Percentiles rank a stretch among this genome's conserved stretches.
phyloP scores from a whole-genome alignment of 2,329 filamentous ascomycete species.

The Diaporthe sp. region DNA sequence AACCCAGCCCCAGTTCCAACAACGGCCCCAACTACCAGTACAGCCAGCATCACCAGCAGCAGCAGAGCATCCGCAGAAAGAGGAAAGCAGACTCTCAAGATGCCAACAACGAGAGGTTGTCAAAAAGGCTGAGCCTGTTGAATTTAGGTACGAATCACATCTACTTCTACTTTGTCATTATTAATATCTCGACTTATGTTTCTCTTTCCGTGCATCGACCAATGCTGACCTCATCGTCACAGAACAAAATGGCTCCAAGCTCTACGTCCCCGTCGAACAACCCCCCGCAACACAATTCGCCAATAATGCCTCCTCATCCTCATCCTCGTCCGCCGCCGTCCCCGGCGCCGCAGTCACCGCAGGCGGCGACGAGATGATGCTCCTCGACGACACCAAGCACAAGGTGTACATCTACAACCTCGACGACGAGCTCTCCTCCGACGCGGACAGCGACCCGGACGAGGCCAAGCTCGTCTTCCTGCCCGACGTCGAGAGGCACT shows the following conservation, averaged over 20 bases:
- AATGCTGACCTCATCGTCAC: slow-evolving; percentile 39
- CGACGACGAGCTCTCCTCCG: slow-evolving; percentile 82
- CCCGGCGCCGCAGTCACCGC: slow-evolving; percentile 37
- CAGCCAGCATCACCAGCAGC: slow-evolving; percentile 37
- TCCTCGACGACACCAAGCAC: slow-evolving; percentile 86
- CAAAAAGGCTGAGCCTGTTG: slow-evolving; percentile 85
- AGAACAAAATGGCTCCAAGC: slow-evolving; percentile 74
- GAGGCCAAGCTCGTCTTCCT: slow-evolving; percentile 80
- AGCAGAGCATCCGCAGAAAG: slow-evolving; percentile 57
- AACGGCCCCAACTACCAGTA: slow-evolving; percentile 12
- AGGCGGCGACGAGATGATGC: slow-evolving; percentile 81
- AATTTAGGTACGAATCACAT: slow-evolving; percentile 76
- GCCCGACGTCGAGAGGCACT: slow-evolving; percentile 85
- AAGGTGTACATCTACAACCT: slow-evolving; percentile 93
- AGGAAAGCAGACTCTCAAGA: slow-evolving; percentile 69
- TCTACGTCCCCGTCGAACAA: slow-evolving; percentile 75
- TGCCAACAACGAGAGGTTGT: slow-evolving; percentile 77
- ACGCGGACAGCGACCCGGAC: slow-evolving; percentile 64
- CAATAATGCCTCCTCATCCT: slow-evolving; percentile 32
- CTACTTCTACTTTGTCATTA: slow-evolving; percentile 13
- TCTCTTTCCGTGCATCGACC: neutral
- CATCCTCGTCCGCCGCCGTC: slow-evolving; percentile 37
- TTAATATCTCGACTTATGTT: slow-evolving; percentile 2
- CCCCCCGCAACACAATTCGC: slow-evolving; percentile 44
- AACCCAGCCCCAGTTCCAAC: slow-evolving; percentile 16